phyloP scores from a whole-genome alignment of 2,329 filamentous ascomycete genomes.

The Pyricularia sp. region DNA sequence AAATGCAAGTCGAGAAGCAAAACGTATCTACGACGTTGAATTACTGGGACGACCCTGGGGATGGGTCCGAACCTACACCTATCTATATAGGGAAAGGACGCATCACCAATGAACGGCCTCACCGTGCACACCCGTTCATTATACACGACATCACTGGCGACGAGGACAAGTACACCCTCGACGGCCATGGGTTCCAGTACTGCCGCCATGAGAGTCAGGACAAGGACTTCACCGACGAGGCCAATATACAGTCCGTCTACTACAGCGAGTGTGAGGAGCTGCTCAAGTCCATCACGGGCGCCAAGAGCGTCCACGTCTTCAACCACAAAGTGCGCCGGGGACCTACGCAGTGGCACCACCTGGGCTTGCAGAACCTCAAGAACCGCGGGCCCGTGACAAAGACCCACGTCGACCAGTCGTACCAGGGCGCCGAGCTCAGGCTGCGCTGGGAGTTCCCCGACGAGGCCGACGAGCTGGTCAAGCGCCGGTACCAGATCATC shows the following conservation, averaged over 20 bases:
- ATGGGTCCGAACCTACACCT: conserved; percentile 28
- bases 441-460: conserved; percentile 11
- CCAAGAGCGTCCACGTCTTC: conserved; percentile 32
- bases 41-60: conserved; percentile 29
- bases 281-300: conserved; percentile 17
- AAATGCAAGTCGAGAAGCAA: not conserved
- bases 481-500: conserved; percentile 12
- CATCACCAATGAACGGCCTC: conserved; percentile 18
- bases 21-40: conserved; percentile 26
- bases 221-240: conserved; percentile 33
- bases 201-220: conserved; percentile 33
- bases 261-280: conserved; percentile 58
- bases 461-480: conserved; percentile 11
- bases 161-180: conserved; percentile 52
- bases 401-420: conserved; percentile 35
- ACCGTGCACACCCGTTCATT: conserved; percentile 32
- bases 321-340: conserved; percentile 46
- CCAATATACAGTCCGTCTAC: conserved; percentile 35
- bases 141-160: conserved; percentile 36
- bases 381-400: conserved; percentile 41
- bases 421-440: conserved; percentile 15
- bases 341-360: conserved; percentile 28
- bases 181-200: conserved; percentile 46
- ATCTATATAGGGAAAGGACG: conserved; percentile 19
- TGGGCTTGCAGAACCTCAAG: conserved; percentile 36